Conservation (phyloP, 164 flowering plant genomes). For the Sextonia rubra region DNA sequence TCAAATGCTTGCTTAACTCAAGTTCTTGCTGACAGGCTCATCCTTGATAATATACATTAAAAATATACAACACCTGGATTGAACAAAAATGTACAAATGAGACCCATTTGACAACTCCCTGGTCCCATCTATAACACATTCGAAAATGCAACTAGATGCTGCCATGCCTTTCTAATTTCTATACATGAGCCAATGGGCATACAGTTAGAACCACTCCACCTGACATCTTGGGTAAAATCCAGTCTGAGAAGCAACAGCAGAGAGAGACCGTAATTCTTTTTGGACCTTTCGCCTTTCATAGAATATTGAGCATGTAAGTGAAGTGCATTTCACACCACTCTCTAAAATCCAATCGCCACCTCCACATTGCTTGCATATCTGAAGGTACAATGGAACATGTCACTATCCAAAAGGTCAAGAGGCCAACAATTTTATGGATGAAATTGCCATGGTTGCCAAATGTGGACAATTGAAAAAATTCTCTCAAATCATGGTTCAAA, state of each 20-base stretch:
- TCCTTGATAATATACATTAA: too few species aligned
- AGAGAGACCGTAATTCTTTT: constrained; percentile 63
- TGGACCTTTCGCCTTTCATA: constrained; percentile 83
- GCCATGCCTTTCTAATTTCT: too few species aligned
- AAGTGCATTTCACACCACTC: constrained; percentile 79
- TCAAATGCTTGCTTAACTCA: too few species aligned
- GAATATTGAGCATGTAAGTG: constrained; percentile 85
- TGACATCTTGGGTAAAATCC: constrained; percentile 73
- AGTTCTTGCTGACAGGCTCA: too few species aligned
- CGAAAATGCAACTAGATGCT: too few species aligned
- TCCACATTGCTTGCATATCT: constrained; percentile 93
- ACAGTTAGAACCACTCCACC: constrained; percentile 69
- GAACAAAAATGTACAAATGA: too few species aligned
- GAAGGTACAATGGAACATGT: constrained; percentile 43
- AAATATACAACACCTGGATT: too few species aligned
- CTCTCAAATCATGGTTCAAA: neutral
- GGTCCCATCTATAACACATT: too few species aligned
- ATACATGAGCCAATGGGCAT: too few species aligned
- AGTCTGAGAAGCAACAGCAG: constrained; percentile 45
- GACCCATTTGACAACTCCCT: too few species aligned
- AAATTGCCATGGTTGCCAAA: neutral
- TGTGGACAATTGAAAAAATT: neutral
- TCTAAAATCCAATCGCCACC: constrained; percentile 83
- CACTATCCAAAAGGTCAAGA: neutral
- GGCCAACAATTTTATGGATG: neutral